Evolutionary conservation across 306 rosid genomes (phyloP), one percentile per base, ranked within the genome.

Genomic region (Comarum palustre): DNA sequence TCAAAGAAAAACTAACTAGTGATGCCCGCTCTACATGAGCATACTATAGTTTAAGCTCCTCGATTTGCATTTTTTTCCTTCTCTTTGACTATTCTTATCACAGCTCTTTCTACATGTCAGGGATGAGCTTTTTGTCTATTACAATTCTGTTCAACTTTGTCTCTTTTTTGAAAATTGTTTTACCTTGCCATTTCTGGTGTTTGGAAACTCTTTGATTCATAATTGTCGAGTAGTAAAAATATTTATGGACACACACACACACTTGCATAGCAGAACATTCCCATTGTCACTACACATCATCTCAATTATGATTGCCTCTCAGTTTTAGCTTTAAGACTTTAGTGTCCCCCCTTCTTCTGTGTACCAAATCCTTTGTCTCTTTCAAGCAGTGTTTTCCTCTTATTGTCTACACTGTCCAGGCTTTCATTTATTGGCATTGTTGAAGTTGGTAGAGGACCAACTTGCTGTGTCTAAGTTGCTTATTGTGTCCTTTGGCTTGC

Each of bases 371-470:
- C 8, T 2, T 39, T 1, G 42, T 72, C 57, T 38, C 51, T 42
- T 52, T 57, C 43, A 41, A 72, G 41, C 24, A 41, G 17, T 17
- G 31, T 42, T 72, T 67, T 58, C 67, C 31, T 72, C 55, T 41
- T 72, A 19, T 10, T 22, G 54, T 55, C 48, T 19, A 38, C 46
- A 64, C 24, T 64, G 51, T 19, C 3, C 7, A 13, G 16, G 75
- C 57, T 27, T 58, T 42, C 20, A 55, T 39, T 25, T 57, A 41
- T 41, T 57, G 43, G 11, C 67, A 27, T 9, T 41, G 19, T 55
- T 54, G 63, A 8, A 45, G 55, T 72, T 19, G 45, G 45, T 4
- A 39, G 17, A 42, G 27, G 51, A 57, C 50, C 66, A 39, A 9
- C 54, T 22, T 13, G 39, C 22, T 20, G 9, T 70, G 16, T 70